phyloP scores from a whole-genome alignment of 768 basidiomycete species.

The Rhodotorula kratochvilovae region DNA sequence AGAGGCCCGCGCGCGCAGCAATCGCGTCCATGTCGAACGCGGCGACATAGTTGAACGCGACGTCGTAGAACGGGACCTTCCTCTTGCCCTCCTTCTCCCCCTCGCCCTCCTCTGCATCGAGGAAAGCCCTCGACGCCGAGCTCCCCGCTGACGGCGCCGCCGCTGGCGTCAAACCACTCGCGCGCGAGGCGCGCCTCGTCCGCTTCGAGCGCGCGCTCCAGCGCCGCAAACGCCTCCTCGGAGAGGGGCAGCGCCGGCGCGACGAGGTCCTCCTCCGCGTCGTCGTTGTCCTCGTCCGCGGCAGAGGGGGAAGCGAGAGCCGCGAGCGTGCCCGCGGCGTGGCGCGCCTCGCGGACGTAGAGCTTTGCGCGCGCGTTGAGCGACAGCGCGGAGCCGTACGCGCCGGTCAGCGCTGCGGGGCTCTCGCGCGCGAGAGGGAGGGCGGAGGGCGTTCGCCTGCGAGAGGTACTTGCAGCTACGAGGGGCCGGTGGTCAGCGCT shows the following conservation, averaged over 20 bases:
- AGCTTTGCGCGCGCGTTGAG: slow-evolving; percentile 68
- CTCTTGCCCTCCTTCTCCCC: slow-evolving; percentile 58
- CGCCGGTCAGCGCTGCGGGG: background rate
- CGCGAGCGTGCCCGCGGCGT: slow-evolving; percentile 53
- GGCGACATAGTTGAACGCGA: slow-evolving; percentile 85
- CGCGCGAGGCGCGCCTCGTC: slow-evolving; percentile 60
- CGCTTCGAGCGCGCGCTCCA: slow-evolving; percentile 56
- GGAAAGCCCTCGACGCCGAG: slow-evolving; percentile 19
- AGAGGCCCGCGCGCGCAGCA: slow-evolving; percentile 19
- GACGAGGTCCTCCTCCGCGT: slow-evolving; percentile 44
- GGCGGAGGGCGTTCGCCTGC: slow-evolving; percentile 65
- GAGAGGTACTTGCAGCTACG: slow-evolving; percentile 70
- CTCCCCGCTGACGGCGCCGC: background rate
- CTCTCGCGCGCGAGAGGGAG: slow-evolving; percentile 40
- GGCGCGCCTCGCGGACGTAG: slow-evolving; percentile 67
- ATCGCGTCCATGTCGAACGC: slow-evolving; percentile 48
- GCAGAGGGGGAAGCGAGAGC: slow-evolving; percentile 45
- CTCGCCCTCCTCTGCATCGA: slow-evolving; percentile 51
- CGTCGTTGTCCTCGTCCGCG: background rate
- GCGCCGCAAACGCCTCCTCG: slow-evolving; percentile 50
- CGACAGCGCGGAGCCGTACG: slow-evolving; percentile 66
- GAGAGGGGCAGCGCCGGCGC: slow-evolving; percentile 57
- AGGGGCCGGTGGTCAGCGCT: too few species aligned
- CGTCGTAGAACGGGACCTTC: slow-evolving; percentile 91
- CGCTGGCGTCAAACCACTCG: slow-evolving; percentile 43